These are phyloP conservation scores for Chrysosporium queenslandicum DNA, from an alignment of 2,329 filamentous ascomycete genomes.

Conservation along the genomic window DNA sequence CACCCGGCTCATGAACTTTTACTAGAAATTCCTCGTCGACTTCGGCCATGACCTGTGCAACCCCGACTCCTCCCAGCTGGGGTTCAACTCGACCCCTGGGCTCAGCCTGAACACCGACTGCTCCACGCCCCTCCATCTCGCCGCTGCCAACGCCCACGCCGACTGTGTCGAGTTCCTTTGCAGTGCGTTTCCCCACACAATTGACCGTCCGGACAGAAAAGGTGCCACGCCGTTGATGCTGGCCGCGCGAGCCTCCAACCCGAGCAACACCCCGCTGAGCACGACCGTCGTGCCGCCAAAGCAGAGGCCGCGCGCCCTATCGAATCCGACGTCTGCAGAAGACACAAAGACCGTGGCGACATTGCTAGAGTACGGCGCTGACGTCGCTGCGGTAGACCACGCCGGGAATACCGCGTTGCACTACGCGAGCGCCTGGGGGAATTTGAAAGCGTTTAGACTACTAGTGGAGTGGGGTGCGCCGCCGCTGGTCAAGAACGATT, in stretches of 20 bases:
- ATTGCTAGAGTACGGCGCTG: constrained; percentile 26
- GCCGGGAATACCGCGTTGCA: constrained; percentile 81
- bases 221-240: constrained; percentile 47
- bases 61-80: constrained; percentile 21
- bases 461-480: constrained; percentile 70
- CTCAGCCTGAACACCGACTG: constrained; percentile 69
- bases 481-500: constrained; percentile 59
- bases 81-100: constrained; percentile 32
- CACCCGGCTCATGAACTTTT: neutral
- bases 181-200: constrained; percentile 51
- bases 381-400: constrained; percentile 51
- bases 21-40: constrained; percentile 54
- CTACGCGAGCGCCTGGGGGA: constrained; percentile 73
- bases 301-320: constrained; percentile 15
- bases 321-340: constrained; percentile 21
- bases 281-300: constrained; percentile 21
- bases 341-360: constrained; percentile 23
- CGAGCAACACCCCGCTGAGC: constrained; percentile 15
- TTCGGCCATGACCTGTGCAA: constrained; percentile 60
- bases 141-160: constrained; percentile 57
- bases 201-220: constrained; percentile 54
- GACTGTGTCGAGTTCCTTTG: constrained; percentile 64
- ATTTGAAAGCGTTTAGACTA: constrained; percentile 65
- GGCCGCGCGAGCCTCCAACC: constrained; percentile 28
- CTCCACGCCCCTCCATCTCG: constrained; percentile 74